These are phyloP conservation scores for Colletotrichum sp. DNA, from an alignment of 2,329 filamentous ascomycete genomes.

Conservation along the genomic window DNA sequence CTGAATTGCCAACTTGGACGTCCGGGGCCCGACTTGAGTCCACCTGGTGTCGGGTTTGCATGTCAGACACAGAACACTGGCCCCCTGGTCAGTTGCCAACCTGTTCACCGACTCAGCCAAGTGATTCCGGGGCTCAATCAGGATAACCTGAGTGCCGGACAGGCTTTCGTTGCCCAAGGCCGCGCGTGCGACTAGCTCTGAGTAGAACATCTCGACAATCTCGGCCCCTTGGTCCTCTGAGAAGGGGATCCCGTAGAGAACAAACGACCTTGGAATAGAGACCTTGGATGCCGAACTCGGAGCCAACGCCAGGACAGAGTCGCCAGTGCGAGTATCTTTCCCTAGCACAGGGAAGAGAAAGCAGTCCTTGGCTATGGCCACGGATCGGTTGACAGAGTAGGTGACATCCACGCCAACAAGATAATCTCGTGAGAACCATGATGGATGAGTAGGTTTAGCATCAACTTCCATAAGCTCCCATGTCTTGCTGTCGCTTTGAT, in stretches of 20 bases:
- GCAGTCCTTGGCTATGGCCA: not conserved
- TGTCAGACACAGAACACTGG: not conserved
- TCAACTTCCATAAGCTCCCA: not conserved
- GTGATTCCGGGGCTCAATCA: not conserved
- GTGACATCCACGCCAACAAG: not conserved
- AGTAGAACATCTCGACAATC: not conserved
- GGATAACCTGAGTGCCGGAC: not conserved
- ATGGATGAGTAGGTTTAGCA: not conserved
- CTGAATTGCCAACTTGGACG: not conserved
- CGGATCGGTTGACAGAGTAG: not conserved
- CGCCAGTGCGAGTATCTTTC: not conserved
- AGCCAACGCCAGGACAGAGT: not conserved
- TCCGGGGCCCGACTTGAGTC: not conserved
- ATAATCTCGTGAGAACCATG: not conserved
- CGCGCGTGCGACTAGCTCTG: not conserved
- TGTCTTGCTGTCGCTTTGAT: not conserved
- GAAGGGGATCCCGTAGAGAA: not conserved
- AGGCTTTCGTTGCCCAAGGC: not conserved
- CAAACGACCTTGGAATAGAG: not conserved
- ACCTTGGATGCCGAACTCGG: not conserved
- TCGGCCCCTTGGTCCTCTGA: not conserved
- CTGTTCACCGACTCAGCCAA: not conserved
- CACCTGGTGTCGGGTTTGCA: not conserved
- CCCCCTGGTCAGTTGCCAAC: not conserved
- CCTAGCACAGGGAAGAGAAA: not conserved